These are phyloP conservation scores for Phytophthora uliginosa DNA, from an alignment of 352 stramenopile genomes.

Conservation along the genomic window DNA sequence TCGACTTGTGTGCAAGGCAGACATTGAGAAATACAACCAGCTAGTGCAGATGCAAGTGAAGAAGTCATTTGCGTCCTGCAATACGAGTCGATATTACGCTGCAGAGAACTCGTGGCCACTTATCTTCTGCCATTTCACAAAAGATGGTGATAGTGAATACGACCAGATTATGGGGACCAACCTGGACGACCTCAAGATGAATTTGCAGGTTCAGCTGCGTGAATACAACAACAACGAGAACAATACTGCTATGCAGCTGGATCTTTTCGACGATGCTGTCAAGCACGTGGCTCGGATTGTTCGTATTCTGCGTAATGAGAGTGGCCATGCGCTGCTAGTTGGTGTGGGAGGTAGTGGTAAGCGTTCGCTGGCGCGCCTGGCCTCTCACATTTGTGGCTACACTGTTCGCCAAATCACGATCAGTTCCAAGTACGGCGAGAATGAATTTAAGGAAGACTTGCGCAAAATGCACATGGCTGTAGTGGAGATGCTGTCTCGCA, in stretches of 20 bases:
- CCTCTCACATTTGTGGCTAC: slow-evolving; percentile 95
- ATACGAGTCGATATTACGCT: slow-evolving; percentile 94
- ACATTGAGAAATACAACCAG: slow-evolving; percentile 96
- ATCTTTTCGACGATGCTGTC: slow-evolving; percentile 98
- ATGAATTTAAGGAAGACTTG: slow-evolving; percentile 98
- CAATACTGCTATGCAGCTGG: slow-evolving; percentile 97
- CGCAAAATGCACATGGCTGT: slow-evolving; percentile 96
- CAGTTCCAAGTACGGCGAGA: slow-evolving; percentile 95
- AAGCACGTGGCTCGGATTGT: slow-evolving; percentile 97
- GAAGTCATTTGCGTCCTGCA: slow-evolving; percentile 94
- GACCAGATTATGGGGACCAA: slow-evolving; percentile 94
- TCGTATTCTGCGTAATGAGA: slow-evolving; percentile 93
- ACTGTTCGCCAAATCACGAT: slow-evolving; percentile 95
- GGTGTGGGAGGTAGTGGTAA: slow-evolving; percentile 96
- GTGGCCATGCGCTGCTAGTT: slow-evolving; percentile 94
- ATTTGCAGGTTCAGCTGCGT: slow-evolving; percentile 90
- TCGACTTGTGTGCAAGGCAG: slow-evolving; percentile 92
- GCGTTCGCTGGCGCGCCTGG: slow-evolving; percentile 93
- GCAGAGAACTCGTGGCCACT: slow-evolving; percentile 96
- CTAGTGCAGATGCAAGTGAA: slow-evolving; percentile 95
- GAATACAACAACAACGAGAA: slow-evolving; percentile 98
- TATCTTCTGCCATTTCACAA: slow-evolving; percentile 97
- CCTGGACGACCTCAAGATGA: slow-evolving; percentile 90
- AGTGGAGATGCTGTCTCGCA: slow-evolving; percentile 92
- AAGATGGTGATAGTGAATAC: slow-evolving; percentile 94